A percentile compares a stretch with the other conserved stretches of the same genome.
These are phyloP conservation scores for Gryganskiella cystojenkinii DNA, from an alignment of 192 early-diverging fungal species.

Conservation along the genomic window DNA sequence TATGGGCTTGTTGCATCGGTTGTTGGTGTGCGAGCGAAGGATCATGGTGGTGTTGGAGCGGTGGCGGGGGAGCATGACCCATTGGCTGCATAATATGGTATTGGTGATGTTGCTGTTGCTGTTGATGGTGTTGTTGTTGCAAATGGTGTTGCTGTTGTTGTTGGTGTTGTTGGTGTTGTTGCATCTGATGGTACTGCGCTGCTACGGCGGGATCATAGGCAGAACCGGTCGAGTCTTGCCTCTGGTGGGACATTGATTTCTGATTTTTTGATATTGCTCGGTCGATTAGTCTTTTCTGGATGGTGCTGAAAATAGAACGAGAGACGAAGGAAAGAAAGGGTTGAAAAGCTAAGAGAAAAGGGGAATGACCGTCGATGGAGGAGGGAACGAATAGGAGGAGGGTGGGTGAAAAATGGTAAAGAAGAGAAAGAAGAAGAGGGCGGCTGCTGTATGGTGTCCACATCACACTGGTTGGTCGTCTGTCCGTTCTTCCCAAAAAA, in stretches of 20 bases:
- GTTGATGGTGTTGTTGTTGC: constrained; percentile 14
- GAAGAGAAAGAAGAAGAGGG: not conserved
- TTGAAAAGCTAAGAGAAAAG: not conserved
- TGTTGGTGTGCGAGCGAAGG: constrained; percentile 24
- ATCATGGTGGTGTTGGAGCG: constrained; percentile 37
- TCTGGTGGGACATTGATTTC: constrained; percentile 27
- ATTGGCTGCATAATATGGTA: constrained; percentile 20
- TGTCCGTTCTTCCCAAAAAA: too few species aligned
- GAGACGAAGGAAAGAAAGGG: too few species aligned
- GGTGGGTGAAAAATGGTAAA: not conserved
- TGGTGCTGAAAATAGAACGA: not conserved
- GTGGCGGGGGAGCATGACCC: constrained; percentile 18
- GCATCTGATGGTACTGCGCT: constrained; percentile 5
- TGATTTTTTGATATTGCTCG: not conserved
- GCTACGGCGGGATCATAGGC: constrained; percentile 24
- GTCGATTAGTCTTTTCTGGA: not conserved
- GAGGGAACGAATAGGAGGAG: not conserved
- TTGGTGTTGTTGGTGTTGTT: constrained; percentile 8
- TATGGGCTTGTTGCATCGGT: constrained; percentile 42
- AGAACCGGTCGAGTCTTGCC: constrained; percentile 29
- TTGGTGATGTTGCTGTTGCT: constrained; percentile 21
- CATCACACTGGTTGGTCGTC: too few species aligned
- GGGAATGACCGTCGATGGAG: not conserved
- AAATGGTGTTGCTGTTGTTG: constrained; percentile 4
- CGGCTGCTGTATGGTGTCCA: too few species aligned